Evolutionary conservation across 1,284 basidiomycete species (phyloP).

Genomic region (Cryptococcus sp.): DNA sequence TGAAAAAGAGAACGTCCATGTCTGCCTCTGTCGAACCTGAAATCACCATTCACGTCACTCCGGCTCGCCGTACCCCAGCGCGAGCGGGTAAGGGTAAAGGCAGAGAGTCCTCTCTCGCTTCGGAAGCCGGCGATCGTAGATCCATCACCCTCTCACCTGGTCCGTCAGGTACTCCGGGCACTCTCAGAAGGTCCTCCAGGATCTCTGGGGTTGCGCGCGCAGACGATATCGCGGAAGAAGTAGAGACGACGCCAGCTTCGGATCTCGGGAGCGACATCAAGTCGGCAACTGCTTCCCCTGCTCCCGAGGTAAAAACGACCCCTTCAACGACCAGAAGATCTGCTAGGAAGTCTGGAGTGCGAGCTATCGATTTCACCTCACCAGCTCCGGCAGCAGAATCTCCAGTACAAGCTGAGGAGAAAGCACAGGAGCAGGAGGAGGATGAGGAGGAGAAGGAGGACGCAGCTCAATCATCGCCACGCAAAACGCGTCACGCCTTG

Average conservation of each 20-base stretch:
- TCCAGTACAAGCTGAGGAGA: neutral
- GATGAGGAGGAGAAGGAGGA: neutral
- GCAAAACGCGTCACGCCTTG: neutral
- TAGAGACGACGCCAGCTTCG: neutral
- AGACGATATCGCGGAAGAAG: neutral
- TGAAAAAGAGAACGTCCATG: neutral
- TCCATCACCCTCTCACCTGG: slow-evolving; percentile 14
- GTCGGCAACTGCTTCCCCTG: neutral
- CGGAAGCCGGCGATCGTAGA: slow-evolving; percentile 2
- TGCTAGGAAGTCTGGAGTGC: slow-evolving; percentile 2
- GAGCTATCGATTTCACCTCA: slow-evolving; percentile 1
- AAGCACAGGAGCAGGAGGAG: slow-evolving; percentile 1
- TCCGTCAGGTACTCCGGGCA: neutral
- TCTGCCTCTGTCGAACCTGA: slow-evolving; percentile 15
- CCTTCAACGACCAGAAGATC: slow-evolving; percentile 4
- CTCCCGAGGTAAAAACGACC: neutral
- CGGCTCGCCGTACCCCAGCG: slow-evolving; percentile 1
- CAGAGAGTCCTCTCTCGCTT: slow-evolving; percentile 10
- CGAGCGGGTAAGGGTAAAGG: slow-evolving; percentile 7
- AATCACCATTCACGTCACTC: neutral
- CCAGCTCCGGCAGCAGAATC: slow-evolving; percentile 8
- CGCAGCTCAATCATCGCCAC: neutral
- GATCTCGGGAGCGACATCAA: neutral
- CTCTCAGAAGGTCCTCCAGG: slow-evolving; percentile 7
- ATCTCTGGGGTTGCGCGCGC: slow-evolving; percentile 9